These are phyloP conservation scores for Tetrahymena borealis DNA, from an alignment of 73 alveolate species.

Conservation along the genomic window DNA sequence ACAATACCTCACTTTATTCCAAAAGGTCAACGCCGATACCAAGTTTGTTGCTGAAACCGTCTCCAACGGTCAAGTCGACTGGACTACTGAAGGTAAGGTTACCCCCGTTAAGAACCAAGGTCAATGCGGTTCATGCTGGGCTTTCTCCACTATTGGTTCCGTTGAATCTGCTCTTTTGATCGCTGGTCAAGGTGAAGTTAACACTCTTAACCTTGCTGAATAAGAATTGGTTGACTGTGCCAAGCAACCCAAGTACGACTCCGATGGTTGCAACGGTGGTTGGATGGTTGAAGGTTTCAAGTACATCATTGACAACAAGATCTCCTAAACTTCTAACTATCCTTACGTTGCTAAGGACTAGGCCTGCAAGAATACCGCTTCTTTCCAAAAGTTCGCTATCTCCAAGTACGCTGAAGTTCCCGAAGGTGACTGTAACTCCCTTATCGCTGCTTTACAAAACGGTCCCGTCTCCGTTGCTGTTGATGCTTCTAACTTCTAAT, in stretches of 20 bases:
- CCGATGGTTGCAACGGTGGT: conserved; percentile 68
- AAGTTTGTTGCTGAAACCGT: background rate
- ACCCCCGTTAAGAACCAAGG: conserved; percentile 54
- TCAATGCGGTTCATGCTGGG: conserved; percentile 48
- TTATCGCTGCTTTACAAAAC: conserved; percentile 22
- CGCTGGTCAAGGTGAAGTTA: background rate
- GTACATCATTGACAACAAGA: conserved; percentile 35
- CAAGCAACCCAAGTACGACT: background rate
- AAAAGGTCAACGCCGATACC: background rate
- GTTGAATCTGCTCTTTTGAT: conserved; percentile 39
- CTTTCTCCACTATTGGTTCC: conserved; percentile 58
- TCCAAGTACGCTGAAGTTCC: background rate
- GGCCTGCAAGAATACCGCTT: conserved; percentile 19
- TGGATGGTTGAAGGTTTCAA: conserved; percentile 47
- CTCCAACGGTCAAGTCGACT: background rate
- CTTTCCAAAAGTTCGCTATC: background rate
- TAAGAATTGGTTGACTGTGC: conserved; percentile 36
- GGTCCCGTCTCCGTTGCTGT: conserved; percentile 51
- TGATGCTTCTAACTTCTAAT: conserved; percentile 59
- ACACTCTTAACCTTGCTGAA: conserved; percentile 6
- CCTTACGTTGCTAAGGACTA: conserved; percentile 46
- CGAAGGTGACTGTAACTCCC: background rate
- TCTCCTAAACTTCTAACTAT: conserved; percentile 32
- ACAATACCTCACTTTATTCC: conserved; percentile 14
- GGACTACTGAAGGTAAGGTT: conserved; percentile 1